A percentile compares a stretch with the other conserved stretches of the same genome.
phyloP scores from a whole-genome alignment of 441 rosid genomes.

The Eruca vesicaria region DNA sequence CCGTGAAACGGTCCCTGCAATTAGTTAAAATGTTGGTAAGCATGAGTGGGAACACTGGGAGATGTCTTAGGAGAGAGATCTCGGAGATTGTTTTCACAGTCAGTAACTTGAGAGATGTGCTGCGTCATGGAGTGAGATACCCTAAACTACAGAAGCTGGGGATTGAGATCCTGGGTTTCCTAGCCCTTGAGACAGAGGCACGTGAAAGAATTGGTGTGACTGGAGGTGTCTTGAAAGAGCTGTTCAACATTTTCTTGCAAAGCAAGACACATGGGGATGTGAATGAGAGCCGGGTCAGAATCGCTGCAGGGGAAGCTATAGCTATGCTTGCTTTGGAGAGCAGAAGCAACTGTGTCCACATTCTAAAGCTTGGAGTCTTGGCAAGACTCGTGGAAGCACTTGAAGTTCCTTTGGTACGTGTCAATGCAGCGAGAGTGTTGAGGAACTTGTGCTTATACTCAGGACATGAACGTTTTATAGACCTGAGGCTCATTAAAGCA shows the following conservation, averaged over 20 bases:
- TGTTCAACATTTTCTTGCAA: constrained; percentile 70
- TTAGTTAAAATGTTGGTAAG: constrained; percentile 80
- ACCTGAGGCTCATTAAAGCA: constrained; percentile 45
- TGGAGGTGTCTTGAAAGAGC: constrained; percentile 74
- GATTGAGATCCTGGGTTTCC: constrained; percentile 64
- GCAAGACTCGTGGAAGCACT: constrained; percentile 57
- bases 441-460: constrained; percentile 63
- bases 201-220: constrained; percentile 88
- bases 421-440: constrained; percentile 77
- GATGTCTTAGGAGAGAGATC: constrained; percentile 66
- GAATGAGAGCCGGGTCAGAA: constrained; percentile 47
- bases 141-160: constrained; percentile 70
- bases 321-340: constrained; percentile 87
- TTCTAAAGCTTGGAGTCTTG: constrained; percentile 54
- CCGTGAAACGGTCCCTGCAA: constrained; percentile 78
- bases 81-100: constrained; percentile 88
- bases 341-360: constrained; percentile 62
- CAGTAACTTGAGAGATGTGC: constrained; percentile 72
- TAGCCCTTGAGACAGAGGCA: constrained; percentile 71
- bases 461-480: constrained; percentile 49
- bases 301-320: constrained; percentile 88
- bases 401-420: constrained; percentile 49
- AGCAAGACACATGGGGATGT: constrained; percentile 28
- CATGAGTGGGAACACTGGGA: constrained; percentile 77
- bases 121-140: constrained; percentile 60